Base-by-base conservation (phyloP, 441 rosid species). In the Euphorbia corollata region DNA sequence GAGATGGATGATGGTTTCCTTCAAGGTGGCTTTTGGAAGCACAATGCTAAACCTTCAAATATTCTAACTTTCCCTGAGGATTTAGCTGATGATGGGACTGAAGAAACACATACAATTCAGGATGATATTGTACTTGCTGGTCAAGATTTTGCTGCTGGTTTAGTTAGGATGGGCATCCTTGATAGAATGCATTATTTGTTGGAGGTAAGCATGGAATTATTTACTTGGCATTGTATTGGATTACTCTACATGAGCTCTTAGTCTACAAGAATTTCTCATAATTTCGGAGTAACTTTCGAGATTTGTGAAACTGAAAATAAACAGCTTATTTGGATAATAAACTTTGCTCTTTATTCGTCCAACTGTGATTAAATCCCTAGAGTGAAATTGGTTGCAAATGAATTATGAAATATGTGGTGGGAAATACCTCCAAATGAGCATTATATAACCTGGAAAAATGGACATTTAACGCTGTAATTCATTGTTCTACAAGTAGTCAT, bases 141-240 rank as follows among this genome's bases (percentile, higher is more conserved):
- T 73, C 98, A 90, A 84, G 98, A 93, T 81, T 87, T 90, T 82
- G 91, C 84, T 63, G 97, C 96, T 30, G 98, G 96, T 69, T 82
- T 92, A 60, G 87, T 90, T 70, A 82, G 94, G 80, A 92, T 92
- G 98, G 98, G 86, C 68, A 82, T 90, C 69, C 84, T 93, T 72
- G 82, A 83, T 56, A 87, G 91, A 79, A 77, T 93, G 72, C 77
- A 76, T 57, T 91, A 78, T 80, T 79, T 90, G 63, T 79, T 90
- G 80, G 91, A 88, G 92, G 98, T 90, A 69, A 79, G 82, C 59
- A 12, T 63, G 67, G 4, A 23, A 48, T 56, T n/a, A 48, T 22
- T 34, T 34, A 47, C 64, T 3, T 12, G n/a, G 19, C 43, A 27
- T 27, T 43, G 53, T 43, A 58, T n/a, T 51, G 3, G 24, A 5